These are phyloP conservation scores for Kodamaea lidongshanica DNA, from an alignment of 805 yeast species.

Conservation along the genomic window DNA sequence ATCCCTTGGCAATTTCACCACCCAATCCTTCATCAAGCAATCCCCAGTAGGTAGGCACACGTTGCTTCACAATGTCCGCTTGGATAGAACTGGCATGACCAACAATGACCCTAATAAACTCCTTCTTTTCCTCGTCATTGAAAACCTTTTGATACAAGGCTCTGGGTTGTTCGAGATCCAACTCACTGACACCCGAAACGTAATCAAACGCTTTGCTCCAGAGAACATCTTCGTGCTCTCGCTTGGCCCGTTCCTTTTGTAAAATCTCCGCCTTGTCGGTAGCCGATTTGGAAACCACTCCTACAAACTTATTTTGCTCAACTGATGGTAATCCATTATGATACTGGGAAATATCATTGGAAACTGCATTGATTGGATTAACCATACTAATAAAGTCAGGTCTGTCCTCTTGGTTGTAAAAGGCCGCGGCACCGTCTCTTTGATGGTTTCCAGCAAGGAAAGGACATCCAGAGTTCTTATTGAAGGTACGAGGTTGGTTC, in stretches of 20 bases:
- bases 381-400: slow-evolving; percentile 49
- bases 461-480: slow-evolving; percentile 19
- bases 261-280: slow-evolving; percentile 20
- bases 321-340: slow-evolving; percentile 17
- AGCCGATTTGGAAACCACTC: slow-evolving; percentile 24
- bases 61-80: slow-evolving; percentile 25
- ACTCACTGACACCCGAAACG: slow-evolving; percentile 36
- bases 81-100: slow-evolving; percentile 33
- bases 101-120: slow-evolving; percentile 31
- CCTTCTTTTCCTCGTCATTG: slow-evolving; percentile 23
- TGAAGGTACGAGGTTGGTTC: slow-evolving; percentile 41
- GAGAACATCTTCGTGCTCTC: slow-evolving; percentile 31
- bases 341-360: slow-evolving; percentile 14
- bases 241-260: slow-evolving; percentile 24
- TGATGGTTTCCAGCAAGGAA: slow-evolving; percentile 23
- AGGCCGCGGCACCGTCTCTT: slow-evolving; percentile 17
- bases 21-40: slow-evolving; percentile 38
- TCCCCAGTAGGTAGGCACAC: slow-evolving; percentile 39
- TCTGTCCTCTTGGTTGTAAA: slow-evolving; percentile 33
- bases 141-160: slow-evolving; percentile 36
- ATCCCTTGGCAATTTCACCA: slow-evolving; percentile 33
- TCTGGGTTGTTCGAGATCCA: slow-evolving; percentile 45
- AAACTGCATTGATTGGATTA: slow-evolving; percentile 24
- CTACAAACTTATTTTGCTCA: slow-evolving; percentile 22
- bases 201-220: slow-evolving; percentile 32